Base-by-base conservation (phyloP, 2,329 filamentous ascomycete species). In the Samsoniella hepiali region DNA sequence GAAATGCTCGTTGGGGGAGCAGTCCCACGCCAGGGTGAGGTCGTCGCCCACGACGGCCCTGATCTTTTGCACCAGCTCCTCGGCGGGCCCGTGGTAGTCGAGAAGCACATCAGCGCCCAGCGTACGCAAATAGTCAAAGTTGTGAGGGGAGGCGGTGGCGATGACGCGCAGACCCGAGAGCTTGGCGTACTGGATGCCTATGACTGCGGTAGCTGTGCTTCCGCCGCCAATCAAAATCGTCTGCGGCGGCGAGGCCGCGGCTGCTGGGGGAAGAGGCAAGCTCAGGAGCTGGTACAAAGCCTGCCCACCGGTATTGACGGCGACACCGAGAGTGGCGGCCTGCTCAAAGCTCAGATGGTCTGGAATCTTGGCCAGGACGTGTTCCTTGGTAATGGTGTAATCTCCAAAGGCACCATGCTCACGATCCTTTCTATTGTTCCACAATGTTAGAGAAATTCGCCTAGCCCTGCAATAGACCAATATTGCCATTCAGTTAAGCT, bases 131-230 rank as follows among this genome's bases (percentile, higher is more conserved):
- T 74, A 72, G 27, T 73, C 75, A 63, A 74, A 74, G 68, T 78
- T 75, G 62, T 64, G 66, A 17, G 75, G 73, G 29, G 79, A 79
- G 8, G 73, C 68, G 0, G 78, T 80, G 0, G 78, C 68, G 15
- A 78, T 69, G 10, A 80, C 76, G 65, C 71, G 40, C 74, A 74
- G 5, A 77, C 78, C 7, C 76, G 77, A n/a, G 27, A 74, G 69
- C 66, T 76, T 77, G 62, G 77, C 77, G 65, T 69, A 77, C 68
- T 81, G 78, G 66, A 82, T 78, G 5, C 72, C 79, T 61, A 84
- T 80, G 51, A 84, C 81, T 70, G 80, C 81, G 0, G 84, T 84
- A 2, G 83, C 84, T 10, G 81, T 86, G 71, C 82, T 81, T 17
- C 77, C 79, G 49, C 78, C 80, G 61, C 81, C 80, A 65, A 81